phyloP scores from a whole-genome alignment of 371 early-diverging fungal species.

The Enterocytospora artemiae region DNA sequence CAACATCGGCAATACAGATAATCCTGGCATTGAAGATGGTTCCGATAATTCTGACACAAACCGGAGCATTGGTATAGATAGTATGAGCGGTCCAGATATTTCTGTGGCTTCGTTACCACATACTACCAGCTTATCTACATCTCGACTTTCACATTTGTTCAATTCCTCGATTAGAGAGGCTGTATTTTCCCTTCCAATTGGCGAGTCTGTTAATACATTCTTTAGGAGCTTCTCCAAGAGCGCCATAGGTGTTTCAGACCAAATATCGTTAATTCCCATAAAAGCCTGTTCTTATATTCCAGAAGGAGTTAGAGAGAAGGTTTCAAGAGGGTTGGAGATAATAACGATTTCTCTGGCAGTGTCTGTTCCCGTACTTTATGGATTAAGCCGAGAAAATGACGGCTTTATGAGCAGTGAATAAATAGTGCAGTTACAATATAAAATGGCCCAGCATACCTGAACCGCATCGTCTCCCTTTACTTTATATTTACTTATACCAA shows the following conservation, averaged over 20 bases:
- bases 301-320: constrained; percentile 5
- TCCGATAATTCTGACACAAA: too few relatives aligned
- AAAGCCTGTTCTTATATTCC: too few relatives aligned
- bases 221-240: background rate
- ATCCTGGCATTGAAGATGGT: too few relatives aligned
- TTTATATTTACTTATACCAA: background rate
- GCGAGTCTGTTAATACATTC: background rate
- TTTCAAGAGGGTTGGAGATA: background rate
- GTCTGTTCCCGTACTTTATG: constrained; percentile 3
- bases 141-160: too few relatives aligned
- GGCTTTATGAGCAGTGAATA: constrained; percentile 7
- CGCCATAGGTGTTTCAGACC: too few relatives aligned
- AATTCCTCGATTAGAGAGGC: background rate
- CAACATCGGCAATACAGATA: too few relatives aligned
- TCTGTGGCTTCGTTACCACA: too few relatives aligned
- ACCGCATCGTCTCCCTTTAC: background rate
- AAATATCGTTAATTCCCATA: too few relatives aligned
- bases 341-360: background rate
- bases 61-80: too few relatives aligned
- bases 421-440: constrained; percentile 5
- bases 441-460: background rate
- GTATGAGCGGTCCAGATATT: too few relatives aligned
- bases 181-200: background rate
- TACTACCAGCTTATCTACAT: too few relatives aligned
- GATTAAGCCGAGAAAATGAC: background rate